Evolutionary conservation across 78 protist genomes (phyloP), one percentile per base, ranked within the genome.

Genomic region (Protostelium mycophagum): DNA sequence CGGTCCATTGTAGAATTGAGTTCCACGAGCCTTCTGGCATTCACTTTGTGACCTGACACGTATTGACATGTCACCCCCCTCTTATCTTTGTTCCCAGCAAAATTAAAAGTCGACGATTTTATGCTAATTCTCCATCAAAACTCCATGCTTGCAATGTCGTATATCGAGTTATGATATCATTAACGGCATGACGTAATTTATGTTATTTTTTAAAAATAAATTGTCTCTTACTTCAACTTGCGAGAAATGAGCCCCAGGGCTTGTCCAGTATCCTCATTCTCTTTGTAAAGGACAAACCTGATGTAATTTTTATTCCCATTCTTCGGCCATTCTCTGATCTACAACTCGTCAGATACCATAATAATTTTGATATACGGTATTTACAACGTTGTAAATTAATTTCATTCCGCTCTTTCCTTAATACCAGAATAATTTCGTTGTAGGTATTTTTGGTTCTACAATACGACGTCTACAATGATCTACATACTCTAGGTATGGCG

Each of bases 21-120:
- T 25, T 36, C 90, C 23, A 51, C 28, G 36, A 97, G 35, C 9
- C 37, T 31, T 0, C 85, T 89, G 28, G 96, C 90, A 23, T 84
- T 34, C 5, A 84, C 1, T 1, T 86, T 87, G 34, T n/a, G 83
- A 35, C 85, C 96, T 10, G 95, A 51, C 0, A 96, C 95, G 35
- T 90, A 38, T 86, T 96, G 97, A 28, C 88, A 36, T 0, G 97
- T 96, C n/a, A 96, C 63, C 29, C 94, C 97, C 38, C 96, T 88
- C 90, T 96, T 96, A 83, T 96, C 97, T 39, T 96, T 96, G 10
- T 94, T 96, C 36, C 97, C 97, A 25, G 96, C 96, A 28, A 88
- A 51, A 36, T 91, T 87, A 37, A 96, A 91, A 1, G 36, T 29
- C 34, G 37, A 88, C 37, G 38, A 83, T 35, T 92, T 92, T 36